phyloP scores from a whole-genome alignment of 2,329 filamentous ascomycete genomes.

The Calonectria montana region DNA sequence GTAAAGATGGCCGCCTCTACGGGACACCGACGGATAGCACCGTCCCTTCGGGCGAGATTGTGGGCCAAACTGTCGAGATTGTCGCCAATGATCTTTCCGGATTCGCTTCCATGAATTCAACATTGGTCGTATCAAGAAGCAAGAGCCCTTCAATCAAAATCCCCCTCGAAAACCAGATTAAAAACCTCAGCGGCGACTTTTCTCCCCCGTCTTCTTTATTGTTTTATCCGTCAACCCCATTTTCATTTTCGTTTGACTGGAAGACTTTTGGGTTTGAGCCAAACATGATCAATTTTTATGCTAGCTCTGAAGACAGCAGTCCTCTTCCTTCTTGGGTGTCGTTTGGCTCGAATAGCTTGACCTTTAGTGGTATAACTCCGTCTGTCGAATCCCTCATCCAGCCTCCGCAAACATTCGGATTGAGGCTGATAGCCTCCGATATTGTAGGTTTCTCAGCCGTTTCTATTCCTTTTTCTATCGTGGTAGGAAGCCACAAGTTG shows the following conservation, averaged over 20 bases:
- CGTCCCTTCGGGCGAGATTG: constrained; percentile 61
- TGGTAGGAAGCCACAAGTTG: constrained; percentile 78
- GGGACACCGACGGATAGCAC: constrained; percentile 74
- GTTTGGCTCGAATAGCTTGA: constrained; percentile 74
- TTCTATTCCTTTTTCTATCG: constrained; percentile 74
- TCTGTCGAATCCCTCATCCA: constrained; percentile 70
- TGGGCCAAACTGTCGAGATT: constrained; percentile 72
- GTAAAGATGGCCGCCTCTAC: constrained; percentile 70
- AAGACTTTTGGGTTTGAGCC: constrained; percentile 72
- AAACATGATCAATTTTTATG: constrained; percentile 76
- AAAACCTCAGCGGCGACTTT: constrained; percentile 68
- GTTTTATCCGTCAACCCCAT: constrained; percentile 63
- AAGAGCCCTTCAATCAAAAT: constrained; percentile 64
- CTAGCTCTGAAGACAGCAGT: constrained; percentile 80
- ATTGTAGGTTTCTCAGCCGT: constrained; percentile 80
- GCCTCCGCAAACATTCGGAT: constrained; percentile 77
- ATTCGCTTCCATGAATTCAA: constrained; percentile 72
- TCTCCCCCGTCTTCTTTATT: constrained; percentile 71
- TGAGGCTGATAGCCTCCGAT: constrained; percentile 83
- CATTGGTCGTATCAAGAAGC: constrained; percentile 75
- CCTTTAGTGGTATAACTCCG: constrained; percentile 79
- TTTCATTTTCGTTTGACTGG: constrained; percentile 64
- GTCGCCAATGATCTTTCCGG: constrained; percentile 76
- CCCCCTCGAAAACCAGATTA: constrained; percentile 69
- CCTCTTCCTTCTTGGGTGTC: constrained; percentile 86